Evolutionary conservation across 352 stramenopile genomes (phyloP), one percentile per base, ranked within the genome.

Genomic region (Phytophthora hybrid): DNA sequence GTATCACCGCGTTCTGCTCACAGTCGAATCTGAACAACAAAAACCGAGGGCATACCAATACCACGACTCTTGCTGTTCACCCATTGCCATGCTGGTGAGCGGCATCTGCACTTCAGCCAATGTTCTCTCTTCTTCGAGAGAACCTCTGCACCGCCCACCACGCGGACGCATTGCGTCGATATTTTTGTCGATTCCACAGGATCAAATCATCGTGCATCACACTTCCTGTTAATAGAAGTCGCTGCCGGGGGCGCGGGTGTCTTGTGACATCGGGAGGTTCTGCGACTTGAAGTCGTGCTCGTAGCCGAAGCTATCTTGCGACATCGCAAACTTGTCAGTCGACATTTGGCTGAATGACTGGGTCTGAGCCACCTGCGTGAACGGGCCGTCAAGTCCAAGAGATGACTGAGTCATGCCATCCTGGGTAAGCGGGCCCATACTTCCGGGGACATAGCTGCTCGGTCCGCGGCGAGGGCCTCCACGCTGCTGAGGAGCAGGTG

Each of bases 291-390:
- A 96, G 62, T 94, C 87, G 51, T 89, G 78, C 59, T 94, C 86
- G 49, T 87, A 93, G 0, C 69, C 82, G n/a, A 90, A 96, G 60
- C 80, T 84, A 58, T 96, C 90, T 66, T 96, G 90, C 19, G 87
- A 94, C 86, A 96, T 91, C 53, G 79, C 82, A 54, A 93, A 94
- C 80, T 94, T 94, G 72, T 93, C 88, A 4, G 71, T 79, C 37
- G 89, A 96, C 66, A 93, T 75, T 71, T 96, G 90, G 62, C 88
- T 95, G 69, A 96, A 96, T 26, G 88, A 91, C 72, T 96, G 90
- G 18, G 90, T 94, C 69, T 94, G 87, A 1, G 81, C 87, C 52
- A 73, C 67, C 62, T 96, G 90, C 53, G 90, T 96, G 73, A 96
- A 96, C 9, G 88, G 89, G 6, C 81, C 84, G 29, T 93, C 88